These are phyloP conservation scores for Dryadomyces quercivorus DNA, from an alignment of 2,329 filamentous ascomycete genomes.

Conservation along the genomic window DNA sequence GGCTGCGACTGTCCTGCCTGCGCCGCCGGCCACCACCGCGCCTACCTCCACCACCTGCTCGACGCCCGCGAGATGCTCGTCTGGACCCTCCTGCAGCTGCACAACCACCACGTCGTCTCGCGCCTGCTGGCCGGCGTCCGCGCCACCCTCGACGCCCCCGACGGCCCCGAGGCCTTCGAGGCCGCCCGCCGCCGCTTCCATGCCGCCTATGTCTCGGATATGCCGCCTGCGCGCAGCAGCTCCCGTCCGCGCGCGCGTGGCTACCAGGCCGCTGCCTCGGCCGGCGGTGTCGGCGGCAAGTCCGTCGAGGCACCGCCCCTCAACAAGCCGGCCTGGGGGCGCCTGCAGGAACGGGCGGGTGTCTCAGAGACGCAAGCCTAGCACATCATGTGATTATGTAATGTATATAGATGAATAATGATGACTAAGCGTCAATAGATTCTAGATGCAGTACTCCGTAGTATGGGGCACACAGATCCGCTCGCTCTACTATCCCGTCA, in stretches of 20 bases:
- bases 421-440: not conserved
- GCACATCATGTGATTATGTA: not conserved
- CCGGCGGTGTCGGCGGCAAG: constrained; percentile 30
- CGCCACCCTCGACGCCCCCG: constrained; percentile 39
- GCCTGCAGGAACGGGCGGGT: constrained; percentile 15
- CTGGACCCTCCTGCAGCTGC: constrained; percentile 84
- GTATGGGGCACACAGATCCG: not conserved
- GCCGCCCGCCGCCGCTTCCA: constrained; percentile 30
- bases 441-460: too few relatives aligned
- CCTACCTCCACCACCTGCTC: constrained; percentile 80
- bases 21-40: constrained; percentile 63
- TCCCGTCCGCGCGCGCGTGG: constrained; percentile 68
- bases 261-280: constrained; percentile 73
- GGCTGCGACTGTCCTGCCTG: constrained; percentile 76
- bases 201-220: constrained; percentile 49
- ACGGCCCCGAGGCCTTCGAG: constrained; percentile 44
- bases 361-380: too few relatives aligned
- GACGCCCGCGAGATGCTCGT: constrained; percentile 91
- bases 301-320: constrained; percentile 44
- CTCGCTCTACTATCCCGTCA: not conserved
- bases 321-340: constrained; percentile 56
- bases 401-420: not conserved
- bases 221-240: constrained; percentile 67
- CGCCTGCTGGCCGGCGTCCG: constrained; percentile 65
- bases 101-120: constrained; percentile 68